These are phyloP conservation scores for Euryodendron excelsum DNA, from an alignment of 148 eudicot species.

Conservation along the genomic window DNA sequence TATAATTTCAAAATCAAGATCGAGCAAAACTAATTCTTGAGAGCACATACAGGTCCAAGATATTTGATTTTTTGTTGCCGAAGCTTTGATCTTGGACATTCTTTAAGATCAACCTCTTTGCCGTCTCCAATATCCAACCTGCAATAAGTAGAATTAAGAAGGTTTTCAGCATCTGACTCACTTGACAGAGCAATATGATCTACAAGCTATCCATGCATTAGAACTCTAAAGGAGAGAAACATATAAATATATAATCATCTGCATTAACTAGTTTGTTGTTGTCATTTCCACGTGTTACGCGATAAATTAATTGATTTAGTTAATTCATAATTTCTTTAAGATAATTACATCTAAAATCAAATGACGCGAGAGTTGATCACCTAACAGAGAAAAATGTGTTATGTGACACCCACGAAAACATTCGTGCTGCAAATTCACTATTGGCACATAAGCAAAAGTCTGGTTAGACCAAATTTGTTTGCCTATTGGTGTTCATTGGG, in stretches of 20 bases:
- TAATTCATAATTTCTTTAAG: not conserved
- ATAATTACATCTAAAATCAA: not conserved
- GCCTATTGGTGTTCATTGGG: not conserved
- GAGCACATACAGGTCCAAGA: conserved; percentile 88
- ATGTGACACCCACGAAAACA: not conserved
- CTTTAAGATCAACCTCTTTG: conserved; percentile 67
- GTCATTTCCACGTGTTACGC: not conserved
- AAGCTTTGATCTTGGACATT: conserved; percentile 75
- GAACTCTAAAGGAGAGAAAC: not conserved
- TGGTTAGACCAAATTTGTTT: not conserved
- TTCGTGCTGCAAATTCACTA: not conserved
- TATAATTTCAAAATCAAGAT: conserved; percentile 1
- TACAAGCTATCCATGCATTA: not conserved
- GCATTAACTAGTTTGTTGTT: not conserved
- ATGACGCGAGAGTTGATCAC: not conserved
- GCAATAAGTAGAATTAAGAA: conserved; percentile 13
- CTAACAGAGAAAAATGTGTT: not conserved
- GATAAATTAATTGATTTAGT: not conserved
- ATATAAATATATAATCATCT: not conserved
- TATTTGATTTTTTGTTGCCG: conserved; percentile 80
- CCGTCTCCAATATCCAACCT: conserved; percentile 98
- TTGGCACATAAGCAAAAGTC: not conserved
- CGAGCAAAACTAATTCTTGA: conserved; percentile 12
- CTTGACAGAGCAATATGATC: not conserved
- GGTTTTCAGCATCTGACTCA: not conserved